Evolutionary conservation across 2,329 filamentous ascomycete genomes (phyloP), one percentile per base, ranked within the genome.

Genomic region (Ustulina deusta): DNA sequence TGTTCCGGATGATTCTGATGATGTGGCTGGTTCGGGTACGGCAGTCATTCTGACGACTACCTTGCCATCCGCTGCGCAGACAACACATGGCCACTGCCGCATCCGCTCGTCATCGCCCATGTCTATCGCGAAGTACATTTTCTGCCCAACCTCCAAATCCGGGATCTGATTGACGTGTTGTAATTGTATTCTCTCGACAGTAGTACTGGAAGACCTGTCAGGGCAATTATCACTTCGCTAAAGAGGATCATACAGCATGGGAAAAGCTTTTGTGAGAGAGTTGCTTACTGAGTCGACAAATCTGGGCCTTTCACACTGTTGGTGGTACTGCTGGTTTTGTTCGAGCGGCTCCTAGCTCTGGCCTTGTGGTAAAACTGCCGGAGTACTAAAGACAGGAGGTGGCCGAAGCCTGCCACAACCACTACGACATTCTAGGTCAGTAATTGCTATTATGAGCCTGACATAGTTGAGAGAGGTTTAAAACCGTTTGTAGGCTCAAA

Each of bases 371-470:
- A 74, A 54, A 72, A 65, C 52, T 61, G 64, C n/a, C 73, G 64
- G 9, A 74, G 36, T 27, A 68, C 65, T 44, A 75, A 34, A 4
- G 63, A 82, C 52, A 86, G 76, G 44, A 86, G 77, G 74, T 86
- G 81, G 42, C 85, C 81, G 49, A 87, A 71, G 0, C 85, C 86
- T 5, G 86, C 87, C 57, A 88, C 85, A 32, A 89, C 86, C 9
- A 89, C 44, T 48, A 11, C 22, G 9, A 48, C 9, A 48, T 6
- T 13, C 9, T 2, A 5, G 10, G 44, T 27, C 10, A 48, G 20
- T 10, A 9, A 48, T 10, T 27, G 20, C 13, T 2, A 27, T 27
- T 15, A 10, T 27, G 7, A 10, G 1, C 22, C 13, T 25, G 20
- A 11, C 20, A 1, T 27, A 48, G 7, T 27, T 48, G 15, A 27